phyloP scores from a whole-genome alignment of 208 protist genomes.

The Acanthamoeba culbertsoni region DNA sequence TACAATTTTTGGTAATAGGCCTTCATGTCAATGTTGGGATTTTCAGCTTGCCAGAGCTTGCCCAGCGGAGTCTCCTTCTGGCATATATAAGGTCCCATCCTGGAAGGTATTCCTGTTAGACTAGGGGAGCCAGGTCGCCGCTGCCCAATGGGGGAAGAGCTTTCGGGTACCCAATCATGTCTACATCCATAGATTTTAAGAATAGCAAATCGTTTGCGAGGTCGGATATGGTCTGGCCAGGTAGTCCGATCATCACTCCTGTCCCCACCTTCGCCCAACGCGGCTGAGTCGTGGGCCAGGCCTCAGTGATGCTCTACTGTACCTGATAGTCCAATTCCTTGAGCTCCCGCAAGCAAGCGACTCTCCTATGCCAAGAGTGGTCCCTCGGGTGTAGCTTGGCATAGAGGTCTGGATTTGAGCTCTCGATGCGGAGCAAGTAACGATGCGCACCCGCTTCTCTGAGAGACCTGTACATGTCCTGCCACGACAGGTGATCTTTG shows the following conservation, averaged over 20 bases:
- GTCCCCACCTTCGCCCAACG: constrained; percentile 76
- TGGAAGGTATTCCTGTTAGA: background rate
- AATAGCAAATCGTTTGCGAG: constrained; percentile 76
- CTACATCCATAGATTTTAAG: constrained; percentile 67
- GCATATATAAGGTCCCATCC: constrained; percentile 77
- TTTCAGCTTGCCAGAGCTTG: constrained; percentile 60
- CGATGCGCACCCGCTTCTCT: constrained; percentile 71
- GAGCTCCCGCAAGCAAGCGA: constrained; percentile 64
- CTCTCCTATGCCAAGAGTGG: constrained; percentile 66
- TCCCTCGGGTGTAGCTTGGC: constrained; percentile 74
- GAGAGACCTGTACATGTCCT: constrained; percentile 66
- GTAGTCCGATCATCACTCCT: constrained; percentile 78
- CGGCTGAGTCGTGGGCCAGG: background rate
- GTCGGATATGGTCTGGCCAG: constrained; percentile 71
- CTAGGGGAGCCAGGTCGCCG: background rate
- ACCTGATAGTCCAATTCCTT: constrained; percentile 45
- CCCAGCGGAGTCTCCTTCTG: constrained; percentile 67
- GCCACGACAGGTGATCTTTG: background rate
- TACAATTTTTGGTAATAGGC: constrained; percentile 52
- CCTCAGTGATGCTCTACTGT: background rate
- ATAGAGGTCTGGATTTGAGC: constrained; percentile 77
- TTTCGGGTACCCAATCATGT: constrained; percentile 73
- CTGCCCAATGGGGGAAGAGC: background rate
- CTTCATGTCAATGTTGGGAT: constrained; percentile 5
- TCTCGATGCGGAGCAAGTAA: constrained; percentile 78